Base-by-base conservation (phyloP, 192 early-diverging fungal genomes). In the Chytriomyces sp. region DNA sequence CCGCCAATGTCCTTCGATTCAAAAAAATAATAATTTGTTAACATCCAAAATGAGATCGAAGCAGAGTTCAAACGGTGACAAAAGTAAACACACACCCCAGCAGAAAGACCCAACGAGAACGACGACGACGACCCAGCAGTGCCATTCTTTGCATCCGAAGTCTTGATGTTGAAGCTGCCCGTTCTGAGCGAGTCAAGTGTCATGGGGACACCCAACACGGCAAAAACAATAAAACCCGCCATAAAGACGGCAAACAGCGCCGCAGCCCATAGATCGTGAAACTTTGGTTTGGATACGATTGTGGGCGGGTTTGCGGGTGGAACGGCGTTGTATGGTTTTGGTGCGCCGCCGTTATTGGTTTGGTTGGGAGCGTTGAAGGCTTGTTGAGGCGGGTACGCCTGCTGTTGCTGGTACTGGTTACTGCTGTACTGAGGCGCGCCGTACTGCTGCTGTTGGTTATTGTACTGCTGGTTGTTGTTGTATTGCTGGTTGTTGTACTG, bases 261-360 rank as follows among this genome's bases (percentile, higher is more conserved):
- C 0, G 90, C 63, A 6, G 93, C 93, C 93, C 93, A 94, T 1
- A 91, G 62, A 75, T 94, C 93, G 61, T 92, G 50, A 43, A 68
- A 80, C 18, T 47, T 67, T 60, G 48, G 7, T 50, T 69, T 45
- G 63, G 77, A 26, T 43, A 50, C 48, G 24, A 77, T 69, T 18
- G 35, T 16, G 16, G 78, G 67, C 45, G 74, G 68, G 48, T 23
- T 50, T 8, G 24, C 7, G 13, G 68, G 68, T 11, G 68, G 68
- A 7, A 69, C 48, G 7, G 68, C 50, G 47, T 69, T 10, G 23
- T 69, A 53, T 20, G 68, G 53, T 18, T 61, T 67, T 69, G 50
- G n/a, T 45, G 65, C n/a, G 69, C 68, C 46, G 67, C 46, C 44
- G 63, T 72, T 57, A 49, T 64, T 60, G 16, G 79, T 62, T n/a